Evolutionary conservation across 192 early-diverging fungal species (phyloP), one percentile per base, ranked within the genome.

Genomic region (Coemansia sp.): DNA sequence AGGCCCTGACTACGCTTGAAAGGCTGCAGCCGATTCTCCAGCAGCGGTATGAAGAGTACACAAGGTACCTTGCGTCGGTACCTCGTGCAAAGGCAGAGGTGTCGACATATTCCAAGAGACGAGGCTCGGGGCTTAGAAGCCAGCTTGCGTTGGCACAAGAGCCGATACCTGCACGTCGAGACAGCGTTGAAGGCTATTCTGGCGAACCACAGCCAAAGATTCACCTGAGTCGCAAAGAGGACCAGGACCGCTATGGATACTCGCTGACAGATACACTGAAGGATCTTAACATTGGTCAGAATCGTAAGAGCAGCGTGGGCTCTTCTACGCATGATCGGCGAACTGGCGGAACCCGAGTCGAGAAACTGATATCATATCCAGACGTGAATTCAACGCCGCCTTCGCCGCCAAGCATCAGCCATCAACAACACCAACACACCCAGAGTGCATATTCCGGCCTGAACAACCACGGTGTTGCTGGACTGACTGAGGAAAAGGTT

Each of bases 11-110:
- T 12, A 79, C 77, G 39, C 68, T 88, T 22, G 88, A 85, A 61
- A 68, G 61, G 6, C 69, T 90, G 59, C 88, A 89, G 58, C 87
- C 89, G 7, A 70, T 78, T 15, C 46, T 90, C 41, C 82, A 86
- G 15, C 65, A 72, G 43, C 84, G 85, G 32, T 80, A 89, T 55
- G 77, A 82, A 11, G 81, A 83, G 55, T 88, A 87, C 48, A 18
- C 77, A 54, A 63, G 65, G 52, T 78, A 84, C 26, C 52, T 82
- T 36, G 65, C 67, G 40, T 75, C 70, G 21, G 49, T 79, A 12
- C 68, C 69, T 1, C 63, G 74, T 4, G 63, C 68, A 42, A 63
- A 64, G 65, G 78, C 68, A 22, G 41, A 66, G 6, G 74, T 72
- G 4, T 72, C 76, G 19, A 76, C 72, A 13, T 76, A 73, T 46